Conservation (phyloP, 768 basidiomycete genomes). For the Amanita pseudoporphyria region DNA sequence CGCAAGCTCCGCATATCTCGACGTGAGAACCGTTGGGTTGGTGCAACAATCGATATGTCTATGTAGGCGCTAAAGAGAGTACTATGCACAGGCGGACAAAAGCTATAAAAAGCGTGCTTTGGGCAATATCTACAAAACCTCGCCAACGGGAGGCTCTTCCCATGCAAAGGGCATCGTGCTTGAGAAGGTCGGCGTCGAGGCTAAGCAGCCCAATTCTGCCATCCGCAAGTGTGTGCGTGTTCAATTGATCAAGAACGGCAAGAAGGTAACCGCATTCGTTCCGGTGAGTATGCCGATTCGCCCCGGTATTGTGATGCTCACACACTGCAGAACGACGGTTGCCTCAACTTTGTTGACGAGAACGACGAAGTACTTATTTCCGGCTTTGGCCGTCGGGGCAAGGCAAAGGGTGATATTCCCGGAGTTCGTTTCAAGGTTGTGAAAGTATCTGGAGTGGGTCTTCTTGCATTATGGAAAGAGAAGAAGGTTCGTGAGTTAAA, state of each 20-base stretch:
- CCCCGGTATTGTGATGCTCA: constrained; percentile 3
- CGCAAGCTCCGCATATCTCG: constrained; percentile 95
- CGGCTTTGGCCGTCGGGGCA: constrained; percentile 99
- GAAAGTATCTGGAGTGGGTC: constrained; percentile 98
- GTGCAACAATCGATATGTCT: constrained; percentile 6
- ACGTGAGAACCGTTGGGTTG: constrained; percentile 94
- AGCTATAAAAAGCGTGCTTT: constrained; percentile 99
- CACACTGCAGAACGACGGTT: constrained; percentile 75
- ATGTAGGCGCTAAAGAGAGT: constrained; percentile 7
- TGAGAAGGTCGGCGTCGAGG: constrained; percentile 99
- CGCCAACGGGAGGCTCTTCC: constrained; percentile 97
- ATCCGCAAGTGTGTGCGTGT: constrained; percentile 99
- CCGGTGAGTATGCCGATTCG: constrained; percentile 51
- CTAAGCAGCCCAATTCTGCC: constrained; percentile 99
- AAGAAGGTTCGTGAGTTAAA: constrained; percentile 67
- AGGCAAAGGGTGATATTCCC: constrained; percentile 99
- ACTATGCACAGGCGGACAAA: constrained; percentile 75
- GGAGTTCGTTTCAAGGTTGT: constrained; percentile 99
- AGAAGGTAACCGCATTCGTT: constrained; percentile 99
- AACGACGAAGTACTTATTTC: constrained; percentile 99
- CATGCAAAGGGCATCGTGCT: constrained; percentile 99
- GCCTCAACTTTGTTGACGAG: constrained; percentile 97
- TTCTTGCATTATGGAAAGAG: constrained; percentile 97
- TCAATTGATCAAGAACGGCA: constrained; percentile 99
- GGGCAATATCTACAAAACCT: constrained; percentile 99